Base-by-base conservation (phyloP, 768 basidiomycete species). In the Mycena polygramma region DNA sequence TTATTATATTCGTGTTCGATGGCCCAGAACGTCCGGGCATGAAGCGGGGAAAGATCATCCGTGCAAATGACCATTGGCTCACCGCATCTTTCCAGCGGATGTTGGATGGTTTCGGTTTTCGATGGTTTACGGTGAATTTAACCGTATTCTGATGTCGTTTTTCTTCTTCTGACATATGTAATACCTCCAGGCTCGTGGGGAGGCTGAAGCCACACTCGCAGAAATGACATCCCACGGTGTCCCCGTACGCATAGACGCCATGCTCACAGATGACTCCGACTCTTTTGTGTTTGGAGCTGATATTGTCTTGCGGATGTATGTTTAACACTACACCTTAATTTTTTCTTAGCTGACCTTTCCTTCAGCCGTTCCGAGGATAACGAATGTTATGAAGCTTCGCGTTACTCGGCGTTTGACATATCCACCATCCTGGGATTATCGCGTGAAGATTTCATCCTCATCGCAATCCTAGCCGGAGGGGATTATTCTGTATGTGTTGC, bases 191-290 rank as follows among this genome's bases (percentile, higher is more conserved):
- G 88, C 88, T 19, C 86, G 85, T n/a, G 88, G 87, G 15, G 87
- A 88, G 75, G 88, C 87, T 4, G 88, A 89, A 63, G 87, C 87
- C 4, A 87, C 88, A 65, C 77, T 89, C 11, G 86, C 87, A 3
- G 75, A 79, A 20, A 81, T 89, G 71, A 85, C 83, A 51, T 68
- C 74, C 0, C 74, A 77, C 63, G 83, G 83, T 15, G 70, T 79
- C 41, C 69, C 69, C 5, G 48, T 60, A 30, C 57, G 63, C 4
- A 82, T 89, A 48, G 87, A 89, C 76, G 83, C 82, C 17, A 80
- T 88, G 10, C 67, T 88, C 20, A 83, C 87, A 1, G 85, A 87
- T 46, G 87, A 89, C 73, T 83, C 82, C 6, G 88, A 89, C 68
- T 79, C 79, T 1, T 75, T 89, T 41, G 75, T 89, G 2, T 89